These are phyloP conservation scores for Paraleonurus japonicus DNA, from an alignment of 257 asterid genomes.

Conservation along the genomic window DNA sequence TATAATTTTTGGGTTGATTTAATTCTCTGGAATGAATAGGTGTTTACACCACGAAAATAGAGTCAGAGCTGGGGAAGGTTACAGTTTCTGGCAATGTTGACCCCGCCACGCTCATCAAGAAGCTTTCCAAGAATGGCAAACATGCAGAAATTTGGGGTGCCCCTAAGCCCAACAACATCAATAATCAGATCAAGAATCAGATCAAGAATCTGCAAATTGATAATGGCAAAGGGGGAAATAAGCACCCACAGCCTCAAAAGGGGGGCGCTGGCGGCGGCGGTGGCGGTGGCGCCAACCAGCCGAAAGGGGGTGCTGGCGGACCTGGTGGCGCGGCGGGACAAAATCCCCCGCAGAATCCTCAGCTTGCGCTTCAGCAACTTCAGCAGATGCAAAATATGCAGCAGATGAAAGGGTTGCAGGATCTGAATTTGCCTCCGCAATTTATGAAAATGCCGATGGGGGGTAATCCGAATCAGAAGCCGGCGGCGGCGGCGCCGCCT, in stretches of 20 bases:
- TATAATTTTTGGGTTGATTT: not conserved
- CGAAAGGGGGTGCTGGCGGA: constrained; percentile 25
- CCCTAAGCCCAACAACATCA: constrained; percentile 44
- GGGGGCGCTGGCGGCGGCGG: constrained; percentile 38
- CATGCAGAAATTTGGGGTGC: constrained; percentile 89
- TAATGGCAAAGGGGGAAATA: constrained; percentile 47
- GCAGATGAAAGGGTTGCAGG: constrained; percentile 53
- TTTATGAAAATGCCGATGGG: constrained; percentile 43
- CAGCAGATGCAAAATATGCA: constrained; percentile 47
- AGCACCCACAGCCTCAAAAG: constrained; percentile 41
- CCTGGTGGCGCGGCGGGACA: constrained; percentile 21
- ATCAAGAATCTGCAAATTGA: constrained; percentile 64
- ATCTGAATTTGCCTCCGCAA: constrained; percentile 56
- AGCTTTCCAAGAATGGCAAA: constrained; percentile 76
- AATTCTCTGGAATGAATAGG: constrained; percentile 37
- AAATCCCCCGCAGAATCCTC: constrained; percentile 30
- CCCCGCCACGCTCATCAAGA: constrained; percentile 75
- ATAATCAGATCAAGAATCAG: constrained; percentile 49
- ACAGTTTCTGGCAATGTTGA: constrained; percentile 91
- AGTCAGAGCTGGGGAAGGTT: constrained; percentile 86
- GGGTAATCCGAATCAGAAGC: constrained; percentile 31
- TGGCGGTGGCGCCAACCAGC: constrained; percentile 36
- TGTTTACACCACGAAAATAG: constrained; percentile 70
- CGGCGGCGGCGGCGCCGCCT: not conserved
- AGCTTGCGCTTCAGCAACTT: constrained; percentile 32